phyloP scores from a whole-genome alignment of 2,329 filamentous ascomycete genomes.

The Botrytis fragariae region DNA sequence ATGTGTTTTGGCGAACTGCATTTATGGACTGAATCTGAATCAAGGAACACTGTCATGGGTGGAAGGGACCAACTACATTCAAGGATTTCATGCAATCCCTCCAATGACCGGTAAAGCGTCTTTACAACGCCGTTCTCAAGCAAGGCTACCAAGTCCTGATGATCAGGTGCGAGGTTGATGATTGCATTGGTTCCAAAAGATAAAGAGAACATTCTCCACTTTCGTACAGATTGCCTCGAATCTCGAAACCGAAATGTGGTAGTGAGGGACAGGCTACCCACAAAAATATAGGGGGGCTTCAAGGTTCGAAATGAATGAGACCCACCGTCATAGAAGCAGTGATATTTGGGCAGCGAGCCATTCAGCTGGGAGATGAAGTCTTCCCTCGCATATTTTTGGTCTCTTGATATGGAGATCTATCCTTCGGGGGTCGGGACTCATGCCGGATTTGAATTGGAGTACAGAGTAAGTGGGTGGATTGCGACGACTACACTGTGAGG shows the following conservation, averaged over 20 bases:
- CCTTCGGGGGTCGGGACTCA: not conserved
- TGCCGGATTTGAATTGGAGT: not conserved
- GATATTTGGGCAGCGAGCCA: slow-evolving; percentile 4
- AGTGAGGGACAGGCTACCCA: not conserved
- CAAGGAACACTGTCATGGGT: slow-evolving; percentile 7
- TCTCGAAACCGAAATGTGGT: not conserved
- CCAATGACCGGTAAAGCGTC: slow-evolving; percentile 11
- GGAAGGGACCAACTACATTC: slow-evolving; percentile 5
- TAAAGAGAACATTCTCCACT: slow-evolving; percentile 9
- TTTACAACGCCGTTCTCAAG: slow-evolving; percentile 17
- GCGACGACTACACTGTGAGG: not conserved
- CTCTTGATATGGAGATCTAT: not conserved
- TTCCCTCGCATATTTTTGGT: not conserved
- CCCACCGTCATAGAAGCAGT: not conserved
- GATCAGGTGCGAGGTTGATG: slow-evolving; percentile 6
- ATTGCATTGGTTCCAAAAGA: slow-evolving; percentile 4
- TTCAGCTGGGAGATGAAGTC: not conserved
- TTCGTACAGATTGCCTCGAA: not conserved
- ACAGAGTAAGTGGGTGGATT: not conserved
- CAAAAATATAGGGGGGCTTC: slow-evolving; percentile 5
- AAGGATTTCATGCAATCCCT: not conserved
- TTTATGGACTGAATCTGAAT: slow-evolving; percentile 2
- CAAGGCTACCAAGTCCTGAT: slow-evolving; percentile 17
- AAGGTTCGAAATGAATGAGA: slow-evolving; percentile 7
- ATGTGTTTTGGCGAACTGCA: slow-evolving; percentile 4